Evolutionary conservation across 2,329 filamentous ascomycete species (phyloP), one percentile per base, ranked within the genome.

Genomic region (Cyanodermella asteris): DNA sequence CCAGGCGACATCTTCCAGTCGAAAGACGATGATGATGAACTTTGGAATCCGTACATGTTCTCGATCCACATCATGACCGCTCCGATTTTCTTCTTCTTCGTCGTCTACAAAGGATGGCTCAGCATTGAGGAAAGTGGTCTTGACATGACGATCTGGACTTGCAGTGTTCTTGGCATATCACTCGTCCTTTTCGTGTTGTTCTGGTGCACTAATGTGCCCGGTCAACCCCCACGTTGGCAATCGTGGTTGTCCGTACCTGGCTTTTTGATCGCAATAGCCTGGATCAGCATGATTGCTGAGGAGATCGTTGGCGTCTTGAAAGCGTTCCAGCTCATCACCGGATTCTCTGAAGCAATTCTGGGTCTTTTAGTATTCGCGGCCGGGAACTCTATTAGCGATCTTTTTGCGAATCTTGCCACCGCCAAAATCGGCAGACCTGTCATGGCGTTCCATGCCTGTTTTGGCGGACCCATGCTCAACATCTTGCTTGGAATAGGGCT

Each of bases 401-500:
- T 97, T 10, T 80, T 97, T 7, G 84, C 87, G 10, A 76, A 97
- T 44, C 76, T 94, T 27, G 97, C 87, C 0, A 76, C 97, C 18
- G 87, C 87, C 4, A 68, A 78, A 17, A 65, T 97, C 3, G 87
- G 87, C 3, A 93, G 82, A 47, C 87, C 87, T 0, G 81, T 97
- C 33, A 97, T 97, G 87, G 87, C 87, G 1, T 52, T 74, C 20
- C 82, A 77, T 17, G 87, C 87, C 4, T 97, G 87, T 44, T 93
- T 97, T 44, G 87, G 87, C n/a, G 90, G 87, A 0, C 87, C 87
- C 0, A 84, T 97, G 80, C 64, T 97, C 20, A 97, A 97, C 39
- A 97, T 97, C 33, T 55, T 97, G 0, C 64, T 97, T 4, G 87
- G 87, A 1, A 82, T 97, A 26, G 87, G 87, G n/a, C 57, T 94